Base-by-base conservation (phyloP, 2,329 filamentous ascomycete genomes). In the Bipolaris gigantea region DNA sequence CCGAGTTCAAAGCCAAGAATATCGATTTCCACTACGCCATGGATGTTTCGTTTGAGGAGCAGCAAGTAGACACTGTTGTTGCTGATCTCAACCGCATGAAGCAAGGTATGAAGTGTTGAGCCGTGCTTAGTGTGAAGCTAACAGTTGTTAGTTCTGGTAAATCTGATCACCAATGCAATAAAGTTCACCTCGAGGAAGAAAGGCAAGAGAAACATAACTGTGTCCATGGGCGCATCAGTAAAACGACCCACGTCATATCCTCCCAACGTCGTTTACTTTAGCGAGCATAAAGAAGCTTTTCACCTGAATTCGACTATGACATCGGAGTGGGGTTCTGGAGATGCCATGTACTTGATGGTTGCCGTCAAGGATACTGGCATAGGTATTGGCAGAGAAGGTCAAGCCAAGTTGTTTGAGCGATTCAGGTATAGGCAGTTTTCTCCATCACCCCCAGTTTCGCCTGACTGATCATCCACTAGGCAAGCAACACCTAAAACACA, bases 101-200 rank as follows among this genome's bases (percentile, higher is more conserved):
- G 47, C 71, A 74, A 66, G 69, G 69, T 69, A 63, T 42, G 4
- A 18, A 9, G 19, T 13, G 2, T 13, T 15, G 5, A 0, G 0
- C 4, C 1, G 11, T 18, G 8, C 2, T 1, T 7, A 30, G n/a
- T 3, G 4, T 38, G 5, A 15, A n/a, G 27, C 59, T 70, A 35
- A 70, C 35, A 8, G 8, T 8, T 32, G 11, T 8, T 25, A 71
- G 75, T 80, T 2, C 51, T 79, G 40, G 71, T 75, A 30, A 75
- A 75, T 18, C 58, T 80, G 1, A 71, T 80, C 11, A 79, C 78
- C 2, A 79, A 79, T 46, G 74, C 76, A 0, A 76, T 80, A 50
- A 80, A 80, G 39, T 80, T 80, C 55, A 80, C 77, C 0, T 57
- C 69, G 2, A 73, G 67, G 49, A 75, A 76, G 51, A 64, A 73